These are phyloP conservation scores for Didymellaceae sp. DNA, from an alignment of 2,329 filamentous ascomycete species.

Conservation along the genomic window DNA sequence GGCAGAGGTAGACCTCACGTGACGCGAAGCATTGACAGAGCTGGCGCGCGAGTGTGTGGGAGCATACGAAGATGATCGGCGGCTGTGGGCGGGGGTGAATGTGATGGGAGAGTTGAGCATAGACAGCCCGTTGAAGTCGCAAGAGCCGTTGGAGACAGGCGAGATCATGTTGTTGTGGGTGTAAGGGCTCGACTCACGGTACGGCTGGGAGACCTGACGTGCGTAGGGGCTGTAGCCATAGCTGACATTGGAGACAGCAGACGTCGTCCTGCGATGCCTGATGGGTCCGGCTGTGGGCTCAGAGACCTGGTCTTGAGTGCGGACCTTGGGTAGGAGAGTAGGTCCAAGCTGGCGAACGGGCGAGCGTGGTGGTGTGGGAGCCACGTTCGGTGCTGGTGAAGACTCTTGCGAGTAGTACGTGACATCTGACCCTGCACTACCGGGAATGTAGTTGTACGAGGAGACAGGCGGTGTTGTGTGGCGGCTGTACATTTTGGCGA, in stretches of 20 bases:
- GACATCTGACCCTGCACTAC: conserved; percentile 59
- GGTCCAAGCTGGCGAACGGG: conserved; percentile 81
- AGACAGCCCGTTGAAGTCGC: conserved; percentile 48
- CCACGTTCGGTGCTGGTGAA: conserved; percentile 70
- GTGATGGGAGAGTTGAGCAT: conserved; percentile 70
- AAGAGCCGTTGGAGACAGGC: conserved; percentile 53
- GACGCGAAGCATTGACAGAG: conserved; percentile 60
- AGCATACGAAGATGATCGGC: conserved; percentile 45
- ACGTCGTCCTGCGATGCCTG: conserved; percentile 64
- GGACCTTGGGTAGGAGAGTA: conserved; percentile 82
- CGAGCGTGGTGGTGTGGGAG: conserved; percentile 71
- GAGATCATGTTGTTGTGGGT: conserved; percentile 55
- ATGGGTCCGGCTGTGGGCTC: conserved; percentile 63
- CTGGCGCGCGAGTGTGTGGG: conserved; percentile 61
- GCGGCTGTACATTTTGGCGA: conserved; percentile 51
- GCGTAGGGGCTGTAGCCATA: conserved; percentile 59
- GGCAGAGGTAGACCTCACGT: conserved; percentile 66
- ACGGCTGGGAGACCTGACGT: conserved; percentile 53
- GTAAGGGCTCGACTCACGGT: conserved; percentile 54
- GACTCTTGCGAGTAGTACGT: conserved; percentile 71
- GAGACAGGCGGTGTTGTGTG: conserved; percentile 54
- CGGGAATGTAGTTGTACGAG: conserved; percentile 47
- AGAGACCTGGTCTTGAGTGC: conserved; percentile 80
- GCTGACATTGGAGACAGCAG: conserved; percentile 50
- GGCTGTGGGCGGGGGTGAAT: conserved; percentile 48